Evolutionary conservation across 1,139 yeast genomes (phyloP).

Genomic region (Sugiyamaella novakii): DNA sequence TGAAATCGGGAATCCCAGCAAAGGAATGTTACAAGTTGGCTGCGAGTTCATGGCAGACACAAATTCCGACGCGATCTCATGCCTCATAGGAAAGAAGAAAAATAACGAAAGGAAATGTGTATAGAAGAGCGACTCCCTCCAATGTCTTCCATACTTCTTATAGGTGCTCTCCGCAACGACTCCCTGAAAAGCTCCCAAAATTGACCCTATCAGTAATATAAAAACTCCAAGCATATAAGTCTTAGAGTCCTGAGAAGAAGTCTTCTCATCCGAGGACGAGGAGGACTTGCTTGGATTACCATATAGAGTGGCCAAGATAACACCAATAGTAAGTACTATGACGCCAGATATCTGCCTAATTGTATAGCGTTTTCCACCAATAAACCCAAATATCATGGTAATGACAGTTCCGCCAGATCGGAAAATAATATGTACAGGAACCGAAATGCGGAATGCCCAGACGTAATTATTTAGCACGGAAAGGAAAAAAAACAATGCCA

Average conservation of each 20-base stretch:
- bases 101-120: slow-evolving; percentile 61
- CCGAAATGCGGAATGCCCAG: slow-evolving; percentile 58
- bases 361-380: slow-evolving; percentile 52
- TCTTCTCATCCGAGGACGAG: not conserved
- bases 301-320: slow-evolving; percentile 52
- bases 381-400: slow-evolving; percentile 60
- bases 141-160: slow-evolving; percentile 54
- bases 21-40: slow-evolving; percentile 15
- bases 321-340: slow-evolving; percentile 56
- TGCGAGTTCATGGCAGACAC: slow-evolving; percentile 13
- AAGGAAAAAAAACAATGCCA: slow-evolving; percentile 53
- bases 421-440: slow-evolving; percentile 69
- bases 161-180: slow-evolving; percentile 57
- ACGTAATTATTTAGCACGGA: slow-evolving; percentile 62
- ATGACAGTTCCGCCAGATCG: slow-evolving; percentile 66
- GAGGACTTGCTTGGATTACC: slow-evolving; percentile 18
- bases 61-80: slow-evolving; percentile 26
- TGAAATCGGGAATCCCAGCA: slow-evolving; percentile 19
- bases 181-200: slow-evolving; percentile 57
- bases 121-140: slow-evolving; percentile 69
- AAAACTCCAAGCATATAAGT: slow-evolving; percentile 46
- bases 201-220: slow-evolving; percentile 51
- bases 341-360: slow-evolving; percentile 54
- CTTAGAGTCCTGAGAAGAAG: not conserved
- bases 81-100: slow-evolving; percentile 48